These are phyloP conservation scores for Fusarium setosum DNA, from an alignment of 2,329 filamentous ascomycete genomes.

Conservation along the genomic window DNA sequence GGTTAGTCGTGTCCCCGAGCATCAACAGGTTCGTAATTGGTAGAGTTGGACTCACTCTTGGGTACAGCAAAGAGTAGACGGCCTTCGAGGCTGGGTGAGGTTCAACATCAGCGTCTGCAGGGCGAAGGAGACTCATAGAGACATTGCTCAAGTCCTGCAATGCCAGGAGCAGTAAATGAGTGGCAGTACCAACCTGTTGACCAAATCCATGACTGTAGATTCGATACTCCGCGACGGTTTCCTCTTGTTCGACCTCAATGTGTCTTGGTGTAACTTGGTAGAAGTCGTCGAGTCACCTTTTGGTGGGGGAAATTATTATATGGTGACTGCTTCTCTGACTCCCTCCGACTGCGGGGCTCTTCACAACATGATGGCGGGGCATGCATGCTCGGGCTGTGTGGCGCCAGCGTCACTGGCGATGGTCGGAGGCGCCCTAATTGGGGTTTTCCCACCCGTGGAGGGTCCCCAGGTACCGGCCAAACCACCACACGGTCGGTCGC, in stretches of 20 bases:
- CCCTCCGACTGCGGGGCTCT: slow-evolving; percentile 43
- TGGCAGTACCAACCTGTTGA: slow-evolving; percentile 60
- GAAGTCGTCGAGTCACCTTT: slow-evolving; percentile 7
- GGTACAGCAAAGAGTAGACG: slow-evolving; percentile 97
- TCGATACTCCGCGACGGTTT: slow-evolving; percentile 2
- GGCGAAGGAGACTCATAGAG: background rate
- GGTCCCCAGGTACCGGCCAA: slow-evolving; percentile 24
- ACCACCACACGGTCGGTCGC: slow-evolving; percentile 19
- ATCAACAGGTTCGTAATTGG: background rate
- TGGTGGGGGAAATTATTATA: slow-evolving; percentile 39
- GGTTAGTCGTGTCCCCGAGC: slow-evolving; percentile 30
- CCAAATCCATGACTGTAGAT: slow-evolving; percentile 59
- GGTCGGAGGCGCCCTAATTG: slow-evolving; percentile 24
- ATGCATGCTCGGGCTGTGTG: slow-evolving; percentile 18
- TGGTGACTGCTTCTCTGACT: slow-evolving; percentile 25
- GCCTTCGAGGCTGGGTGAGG: slow-evolving; percentile 78
- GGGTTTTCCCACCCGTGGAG: slow-evolving; percentile 8
- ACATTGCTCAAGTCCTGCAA: background rate
- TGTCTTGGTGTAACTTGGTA: slow-evolving; percentile 12
- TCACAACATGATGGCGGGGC: slow-evolving; percentile 41
- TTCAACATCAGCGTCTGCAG: slow-evolving; percentile 30
- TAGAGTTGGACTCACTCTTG: slow-evolving; percentile 77
- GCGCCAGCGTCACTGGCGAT: slow-evolving; percentile 18
- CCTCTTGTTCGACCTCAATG: slow-evolving; percentile 1
- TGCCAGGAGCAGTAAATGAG: background rate